phyloP scores from a whole-genome alignment of 208 protist species.

The Acanthamoeba lenticulata region DNA sequence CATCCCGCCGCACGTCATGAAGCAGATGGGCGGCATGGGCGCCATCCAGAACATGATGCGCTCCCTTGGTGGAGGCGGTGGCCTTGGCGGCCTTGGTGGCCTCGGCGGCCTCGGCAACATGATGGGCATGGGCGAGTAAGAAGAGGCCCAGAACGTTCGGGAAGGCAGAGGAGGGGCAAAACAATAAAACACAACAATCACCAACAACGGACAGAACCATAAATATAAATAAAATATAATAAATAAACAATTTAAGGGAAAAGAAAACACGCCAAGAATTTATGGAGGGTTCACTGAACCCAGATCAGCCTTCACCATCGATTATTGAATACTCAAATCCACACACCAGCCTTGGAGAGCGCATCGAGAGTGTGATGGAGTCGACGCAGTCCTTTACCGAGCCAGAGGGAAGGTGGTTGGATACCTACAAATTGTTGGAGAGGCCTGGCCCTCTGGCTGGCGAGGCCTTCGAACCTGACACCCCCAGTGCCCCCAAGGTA shows the following conservation, averaged over 20 bases:
- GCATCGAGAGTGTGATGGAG: not conserved
- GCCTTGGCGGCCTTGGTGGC: constrained; percentile 20
- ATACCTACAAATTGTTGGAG: constrained; percentile 20
- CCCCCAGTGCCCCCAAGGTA: constrained; percentile 2
- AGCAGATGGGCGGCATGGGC: constrained; percentile 85
- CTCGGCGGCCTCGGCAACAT: not conserved
- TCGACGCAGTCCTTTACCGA: not conserved
- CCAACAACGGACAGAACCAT: not conserved
- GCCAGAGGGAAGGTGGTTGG: constrained; percentile 13
- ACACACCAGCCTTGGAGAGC: no score
- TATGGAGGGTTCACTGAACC: no score
- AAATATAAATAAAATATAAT: no score
- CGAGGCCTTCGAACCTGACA: constrained; percentile 37
- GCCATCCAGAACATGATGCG: constrained; percentile 77
- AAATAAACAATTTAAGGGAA: no score
- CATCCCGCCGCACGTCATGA: constrained; percentile 82
- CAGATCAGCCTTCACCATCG: no score
- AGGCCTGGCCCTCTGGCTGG: not conserved
- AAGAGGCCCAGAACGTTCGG: not conserved
- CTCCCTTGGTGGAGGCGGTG: constrained; percentile 47
- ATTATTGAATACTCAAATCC: no score
- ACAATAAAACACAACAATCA: no score
- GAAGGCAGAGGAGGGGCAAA: no score
- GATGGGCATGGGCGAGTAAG: constrained; percentile 35
- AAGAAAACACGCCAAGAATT: no score